These are phyloP conservation scores for Cyclotella distinguenda DNA, from an alignment of 108 stramenopile species.

Conservation along the genomic window DNA sequence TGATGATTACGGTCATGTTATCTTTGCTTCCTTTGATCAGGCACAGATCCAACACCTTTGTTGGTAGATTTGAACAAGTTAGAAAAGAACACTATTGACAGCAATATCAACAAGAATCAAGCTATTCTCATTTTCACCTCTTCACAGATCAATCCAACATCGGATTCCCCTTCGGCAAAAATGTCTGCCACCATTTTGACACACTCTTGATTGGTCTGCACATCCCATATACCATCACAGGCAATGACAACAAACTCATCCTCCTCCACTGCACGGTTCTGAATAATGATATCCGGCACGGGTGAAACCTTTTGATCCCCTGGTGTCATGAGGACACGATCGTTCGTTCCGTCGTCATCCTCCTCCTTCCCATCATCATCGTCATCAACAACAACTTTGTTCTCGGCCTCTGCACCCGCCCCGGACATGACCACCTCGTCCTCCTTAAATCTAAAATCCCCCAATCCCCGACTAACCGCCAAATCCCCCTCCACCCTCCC, in stretches of 20 bases:
- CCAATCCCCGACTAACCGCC: conserved; percentile 87
- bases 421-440: conserved; percentile 32
- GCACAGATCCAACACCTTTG: conserved; percentile 69
- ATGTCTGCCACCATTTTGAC: conserved; percentile 75
- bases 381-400: background rate
- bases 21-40: conserved; percentile 78
- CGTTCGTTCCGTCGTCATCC: too few species aligned
- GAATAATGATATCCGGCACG: conserved; percentile 72
- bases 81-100: background rate
- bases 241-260: conserved; percentile 89
- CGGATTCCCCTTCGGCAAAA: conserved; percentile 70
- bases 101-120: background rate
- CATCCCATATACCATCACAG: conserved; percentile 96
- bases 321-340: too few species aligned
- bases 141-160: conserved; percentile 84
- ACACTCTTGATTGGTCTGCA: conserved; percentile 80
- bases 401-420: conserved; percentile 18
- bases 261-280: conserved; percentile 48
- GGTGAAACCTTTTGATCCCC: conserved; percentile 86
- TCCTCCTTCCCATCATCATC: background rate
- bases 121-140: conserved; percentile 53
- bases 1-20: conserved; percentile 82
- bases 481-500: conserved; percentile 91
- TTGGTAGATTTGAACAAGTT: background rate
- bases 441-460: conserved; percentile 89